Base-by-base conservation (phyloP, 2,329 filamentous ascomycete genomes). In the Ceratocystis albifundus region DNA sequence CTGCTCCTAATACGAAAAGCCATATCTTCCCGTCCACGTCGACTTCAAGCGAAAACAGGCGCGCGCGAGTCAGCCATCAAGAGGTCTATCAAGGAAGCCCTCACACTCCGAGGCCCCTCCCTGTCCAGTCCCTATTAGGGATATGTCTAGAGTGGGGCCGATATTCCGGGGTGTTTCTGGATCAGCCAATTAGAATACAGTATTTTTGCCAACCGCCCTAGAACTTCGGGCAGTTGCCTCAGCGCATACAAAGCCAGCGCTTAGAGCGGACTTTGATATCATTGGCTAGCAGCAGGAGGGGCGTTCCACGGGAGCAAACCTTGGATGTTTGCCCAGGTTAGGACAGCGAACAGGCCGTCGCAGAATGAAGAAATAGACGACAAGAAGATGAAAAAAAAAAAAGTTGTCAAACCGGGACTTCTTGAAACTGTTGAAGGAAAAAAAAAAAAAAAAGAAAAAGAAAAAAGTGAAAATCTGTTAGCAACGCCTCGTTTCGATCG, bases 401-500 rank as follows among this genome's bases (percentile, higher is more conserved):
- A 12, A 4, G 36, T 41, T 15, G 36, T 41, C 36, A 41, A 41
- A 12, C 36, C 3, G 10, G 10, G 4, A 15, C 12, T 41, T 4
- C 36, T 15, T 12, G 36, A 12, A 41, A 10, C 10, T 3, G 12
- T 4, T n/a, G n/a, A n/a, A n/a, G n/a, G n/a, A n/a, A n/a, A n/a
- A n/a, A n/a, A n/a, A n/a, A n/a, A n/a, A n/a, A n/a, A n/a, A n/a
- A n/a, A n/a, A n/a, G n/a, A n/a, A n/a, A n/a, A n/a, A 0, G 36
- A 3, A 41, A 41, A 50, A 63, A 48, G n/a, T 7, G 8, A 53
- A 48, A 48, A 4, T 2, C 6, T 44, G 7, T 15, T 57, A 65
- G 63, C 48, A 65, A 57, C 63, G 32, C 63, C 63, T 65, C 7
- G 63, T 65, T 65, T 65, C 30, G 63, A 57, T 65, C 63, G 12